A percentile compares a stretch with the other conserved stretches of the same genome.
Evolutionary conservation across 345 rosid species (phyloP).

Genomic region (Barbarea vulgaris): DNA sequence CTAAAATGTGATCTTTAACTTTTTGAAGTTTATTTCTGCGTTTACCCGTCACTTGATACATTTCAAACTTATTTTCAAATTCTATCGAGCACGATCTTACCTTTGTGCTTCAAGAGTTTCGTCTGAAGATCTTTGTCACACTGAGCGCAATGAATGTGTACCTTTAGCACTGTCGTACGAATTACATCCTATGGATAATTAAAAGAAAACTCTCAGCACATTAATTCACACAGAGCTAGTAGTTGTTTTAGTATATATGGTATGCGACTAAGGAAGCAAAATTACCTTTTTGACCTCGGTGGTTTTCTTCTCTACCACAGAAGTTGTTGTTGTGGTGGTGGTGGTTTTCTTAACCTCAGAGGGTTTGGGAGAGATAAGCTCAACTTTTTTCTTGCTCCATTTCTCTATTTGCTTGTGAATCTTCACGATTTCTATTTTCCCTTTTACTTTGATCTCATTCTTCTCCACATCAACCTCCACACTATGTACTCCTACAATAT

Average conservation of each 20-base stretch:
- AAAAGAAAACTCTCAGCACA: background rate
- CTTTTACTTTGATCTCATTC: slow-evolving; percentile 74
- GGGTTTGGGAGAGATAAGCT: slow-evolving; percentile 60
- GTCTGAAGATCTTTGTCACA: slow-evolving; percentile 65
- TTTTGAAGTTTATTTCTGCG: no score
- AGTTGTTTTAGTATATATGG: background rate
- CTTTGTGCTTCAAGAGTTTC: slow-evolving; percentile 64
- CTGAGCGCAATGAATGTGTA: slow-evolving; percentile 74
- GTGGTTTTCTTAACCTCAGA: slow-evolving; percentile 39
- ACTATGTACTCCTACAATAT: slow-evolving; percentile 58
- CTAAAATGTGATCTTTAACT: background rate
- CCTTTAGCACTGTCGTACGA: slow-evolving; percentile 56
- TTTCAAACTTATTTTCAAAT: background rate
- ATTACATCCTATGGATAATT: slow-evolving; percentile 44
- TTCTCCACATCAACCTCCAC: slow-evolving; percentile 64
- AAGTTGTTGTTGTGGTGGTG: slow-evolving; percentile 31
- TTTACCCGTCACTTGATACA: background rate
- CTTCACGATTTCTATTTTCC: slow-evolving; percentile 57
- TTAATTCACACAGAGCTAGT: background rate
- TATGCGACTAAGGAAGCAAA: background rate
- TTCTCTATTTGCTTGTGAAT: slow-evolving; percentile 63
- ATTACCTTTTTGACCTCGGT: slow-evolving; percentile 56
- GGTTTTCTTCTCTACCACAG: slow-evolving; percentile 40
- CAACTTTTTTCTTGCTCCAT: slow-evolving; percentile 69
- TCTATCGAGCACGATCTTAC: slow-evolving; percentile 33